A percentile compares a stretch with the other conserved stretches of the same genome.
phyloP scores from a whole-genome alignment of 1,139 yeast species.

The Candida glucosophila region DNA sequence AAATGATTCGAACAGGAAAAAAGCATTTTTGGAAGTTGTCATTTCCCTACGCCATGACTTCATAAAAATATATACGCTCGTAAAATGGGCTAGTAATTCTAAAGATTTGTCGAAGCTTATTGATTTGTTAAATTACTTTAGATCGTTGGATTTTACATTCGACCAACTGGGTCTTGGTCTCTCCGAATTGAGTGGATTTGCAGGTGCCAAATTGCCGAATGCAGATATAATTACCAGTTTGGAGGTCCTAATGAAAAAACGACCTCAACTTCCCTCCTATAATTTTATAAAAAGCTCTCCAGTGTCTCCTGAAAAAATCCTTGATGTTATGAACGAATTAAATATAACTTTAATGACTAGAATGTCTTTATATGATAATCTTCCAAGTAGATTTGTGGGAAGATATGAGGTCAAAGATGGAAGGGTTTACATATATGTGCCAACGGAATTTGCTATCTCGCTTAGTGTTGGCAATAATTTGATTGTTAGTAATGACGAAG shows the following conservation, averaged over 20 bases:
- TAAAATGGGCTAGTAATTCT: slow-evolving; percentile 77
- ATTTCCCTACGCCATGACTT: slow-evolving; percentile 73
- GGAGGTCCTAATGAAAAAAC: slow-evolving; percentile 71
- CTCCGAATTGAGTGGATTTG: slow-evolving; percentile 51
- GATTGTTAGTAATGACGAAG: slow-evolving; percentile 40
- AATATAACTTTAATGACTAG: slow-evolving; percentile 69
- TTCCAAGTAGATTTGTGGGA: slow-evolving; percentile 53
- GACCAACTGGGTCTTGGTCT: slow-evolving; percentile 49
- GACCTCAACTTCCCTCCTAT: slow-evolving; percentile 69
- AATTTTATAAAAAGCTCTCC: slow-evolving; percentile 44
- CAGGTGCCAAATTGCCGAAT: slow-evolving; percentile 84
- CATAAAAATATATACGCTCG: slow-evolving; percentile 71
- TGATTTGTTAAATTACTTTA: slow-evolving; percentile 79
- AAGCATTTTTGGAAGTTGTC: slow-evolving; percentile 56
- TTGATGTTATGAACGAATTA: slow-evolving; percentile 58
- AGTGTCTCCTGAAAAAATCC: slow-evolving; percentile 48
- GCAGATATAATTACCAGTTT: slow-evolving; percentile 83
- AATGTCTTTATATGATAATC: slow-evolving; percentile 53
- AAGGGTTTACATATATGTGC: slow-evolving; percentile 56
- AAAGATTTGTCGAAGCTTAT: slow-evolving; percentile 66
- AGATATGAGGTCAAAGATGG: slow-evolving; percentile 69
- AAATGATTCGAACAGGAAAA: slow-evolving; percentile 56
- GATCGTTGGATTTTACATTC: slow-evolving; percentile 64
- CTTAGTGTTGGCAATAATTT: slow-evolving; percentile 50
- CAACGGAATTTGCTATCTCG: slow-evolving; percentile 61